Evolutionary conservation across 345 rosid species (phyloP), one percentile per base, ranked within the genome.

Genomic region (Bruguiera parviflora): DNA sequence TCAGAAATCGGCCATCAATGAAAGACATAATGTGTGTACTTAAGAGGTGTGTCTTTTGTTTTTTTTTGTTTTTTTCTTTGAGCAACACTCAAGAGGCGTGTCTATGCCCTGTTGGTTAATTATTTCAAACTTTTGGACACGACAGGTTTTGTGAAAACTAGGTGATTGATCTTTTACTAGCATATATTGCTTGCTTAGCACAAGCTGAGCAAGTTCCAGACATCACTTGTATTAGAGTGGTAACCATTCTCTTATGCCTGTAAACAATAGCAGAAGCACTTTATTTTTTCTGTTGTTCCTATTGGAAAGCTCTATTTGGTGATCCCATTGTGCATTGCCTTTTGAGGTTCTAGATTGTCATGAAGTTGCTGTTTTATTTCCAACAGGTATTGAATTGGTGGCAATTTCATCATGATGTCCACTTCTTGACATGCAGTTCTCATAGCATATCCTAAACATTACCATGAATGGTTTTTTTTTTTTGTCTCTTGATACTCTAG

Each of bases 1-100:
- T 88, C 53, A 85, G 96, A 78, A 87, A 75, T 75, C 88, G 99
- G 19, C 99, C 99, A 67, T 69, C 89, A n/a, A 86, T 95, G 89
- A 83, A 75, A 69, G 93, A 92, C 82, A 88, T 95, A 70, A 57
- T 92, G 39, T 76, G 69, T 8, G 84, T 84, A 52, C 87, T 95
- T 55, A 78, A 80, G 75, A 84, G 97, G 99, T 91, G 82, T 49
- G 49, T 32, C 1, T 66, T 62, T 8, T 28, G 65, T n/a, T n/a
- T 61, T 39, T 21, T 4, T 29, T 64, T 25, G 18, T 20, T 27
- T 27, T 27, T 27, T 19, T 2, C 20, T 53, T 46, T 53, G 62
- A 33, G 8, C 37, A 33, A 8, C 37, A 33, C 87, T 95, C 47
- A 78, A 80, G 75, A 82, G 97, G 13, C 21, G 18, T 25, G 33